phyloP scores from a whole-genome alignment of 2,329 filamentous ascomycete genomes.

The Cyphellophora europaea region DNA sequence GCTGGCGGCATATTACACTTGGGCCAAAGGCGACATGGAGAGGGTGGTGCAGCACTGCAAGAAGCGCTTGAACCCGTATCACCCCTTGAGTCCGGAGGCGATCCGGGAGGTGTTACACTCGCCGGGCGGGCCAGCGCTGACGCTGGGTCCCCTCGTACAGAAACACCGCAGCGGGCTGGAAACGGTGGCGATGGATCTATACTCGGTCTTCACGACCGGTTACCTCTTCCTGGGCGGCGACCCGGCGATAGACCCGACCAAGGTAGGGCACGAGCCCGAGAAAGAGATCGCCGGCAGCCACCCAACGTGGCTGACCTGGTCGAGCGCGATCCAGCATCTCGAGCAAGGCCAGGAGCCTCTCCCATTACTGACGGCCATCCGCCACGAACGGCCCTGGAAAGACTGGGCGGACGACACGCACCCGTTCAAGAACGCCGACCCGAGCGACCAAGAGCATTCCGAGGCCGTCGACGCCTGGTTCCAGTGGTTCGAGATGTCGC shows the following conservation, averaged over 20 bases:
- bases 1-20: constrained; percentile 12
- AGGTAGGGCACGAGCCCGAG: constrained; percentile 1
- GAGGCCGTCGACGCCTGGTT: constrained; percentile 24
- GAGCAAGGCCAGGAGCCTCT: constrained; percentile 7
- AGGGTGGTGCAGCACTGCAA: constrained; percentile 8
- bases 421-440: constrained; percentile 9
- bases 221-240: constrained; percentile 9
- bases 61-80: constrained; percentile 8
- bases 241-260: constrained; percentile 6
- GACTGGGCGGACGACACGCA: constrained; percentile 10
- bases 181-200: constrained; percentile 12
- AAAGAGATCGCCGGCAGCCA: constrained; percentile 5
- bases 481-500: constrained; percentile 27
- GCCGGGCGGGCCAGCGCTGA: constrained; percentile 7
- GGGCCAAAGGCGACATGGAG: constrained; percentile 8
- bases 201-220: constrained; percentile 11
- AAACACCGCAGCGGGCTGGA: constrained; percentile 7
- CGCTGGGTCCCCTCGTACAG: constrained; percentile 8
- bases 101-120: constrained; percentile 8
- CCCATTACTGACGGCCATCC: constrained; percentile 9
- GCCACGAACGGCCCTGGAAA: constrained; percentile 11
- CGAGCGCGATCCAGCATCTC: constrained; percentile 5
- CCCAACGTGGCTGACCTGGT: constrained; percentile 9
- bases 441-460: constrained; percentile 7
- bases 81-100: constrained; percentile 10